Evolutionary conservation across 176 grass and related monocot genomes (phyloP).

Genomic region (Rhynchospora breviuscula): DNA sequence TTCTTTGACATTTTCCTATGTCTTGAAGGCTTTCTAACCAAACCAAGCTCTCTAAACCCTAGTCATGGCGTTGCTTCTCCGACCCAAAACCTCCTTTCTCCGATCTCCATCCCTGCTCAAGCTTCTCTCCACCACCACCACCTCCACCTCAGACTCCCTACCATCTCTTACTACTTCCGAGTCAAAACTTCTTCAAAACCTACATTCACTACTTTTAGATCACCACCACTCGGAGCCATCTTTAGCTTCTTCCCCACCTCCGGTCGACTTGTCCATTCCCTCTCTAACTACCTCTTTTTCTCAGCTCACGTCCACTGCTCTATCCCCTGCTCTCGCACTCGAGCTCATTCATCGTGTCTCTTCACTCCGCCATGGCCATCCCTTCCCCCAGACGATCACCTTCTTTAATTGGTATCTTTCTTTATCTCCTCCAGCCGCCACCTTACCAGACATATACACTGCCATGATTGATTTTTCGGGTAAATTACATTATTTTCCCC

Average conservation of each 20-base stretch:
- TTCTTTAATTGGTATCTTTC: slow-evolving; percentile 64
- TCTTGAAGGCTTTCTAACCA: background rate
- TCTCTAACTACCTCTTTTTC: slow-evolving; percentile 28
- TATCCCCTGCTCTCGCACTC: slow-evolving; percentile 32
- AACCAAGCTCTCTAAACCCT: background rate
- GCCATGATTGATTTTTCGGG: slow-evolving; percentile 58
- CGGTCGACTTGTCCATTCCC: slow-evolving; percentile 32
- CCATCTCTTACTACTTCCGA: slow-evolving; percentile 33
- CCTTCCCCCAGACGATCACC: slow-evolving; percentile 49
- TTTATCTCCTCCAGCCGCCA: slow-evolving; percentile 24
- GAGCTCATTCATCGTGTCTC: slow-evolving; percentile 52
- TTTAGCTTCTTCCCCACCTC: background rate
- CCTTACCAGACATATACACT: slow-evolving; percentile 27
- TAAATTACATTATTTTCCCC: slow-evolving; percentile 58
- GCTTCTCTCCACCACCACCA: slow-evolving; percentile 28
- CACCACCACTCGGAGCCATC: slow-evolving; percentile 50
- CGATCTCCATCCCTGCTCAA: slow-evolving; percentile 16
- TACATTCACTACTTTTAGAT: slow-evolving; percentile 51
- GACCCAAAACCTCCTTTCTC: slow-evolving; percentile 23
- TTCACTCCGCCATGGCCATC: slow-evolving; percentile 52
- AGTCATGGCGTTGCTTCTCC: slow-evolving; percentile 64
- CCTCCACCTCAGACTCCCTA: background rate
- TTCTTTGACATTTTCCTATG: background rate
- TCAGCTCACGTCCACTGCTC: slow-evolving; percentile 35
- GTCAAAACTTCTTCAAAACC: slow-evolving; percentile 52